Percentiles rank a stretch among this genome's conserved stretches.
These are phyloP conservation scores for Tuber brumale DNA, from an alignment of 495 filamentous ascomycete genomes.

Conservation along the genomic window DNA sequence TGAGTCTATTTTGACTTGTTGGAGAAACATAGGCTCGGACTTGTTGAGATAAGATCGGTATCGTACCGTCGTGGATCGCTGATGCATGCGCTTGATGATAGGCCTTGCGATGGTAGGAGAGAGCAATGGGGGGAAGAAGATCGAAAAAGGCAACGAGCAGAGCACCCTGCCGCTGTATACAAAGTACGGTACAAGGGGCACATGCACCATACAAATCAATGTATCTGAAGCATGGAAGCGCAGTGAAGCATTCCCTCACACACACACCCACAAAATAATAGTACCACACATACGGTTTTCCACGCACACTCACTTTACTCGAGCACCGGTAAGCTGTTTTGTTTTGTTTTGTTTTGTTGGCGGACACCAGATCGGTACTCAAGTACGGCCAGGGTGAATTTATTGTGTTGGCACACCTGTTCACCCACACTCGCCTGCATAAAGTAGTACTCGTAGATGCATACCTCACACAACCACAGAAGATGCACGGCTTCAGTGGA, in stretches of 20 bases:
- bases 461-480: neutral
- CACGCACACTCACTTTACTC: neutral
- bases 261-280: neutral
- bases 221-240: neutral
- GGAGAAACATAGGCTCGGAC: neutral
- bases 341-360: too few species aligned
- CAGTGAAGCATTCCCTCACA: neutral
- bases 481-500: neutral
- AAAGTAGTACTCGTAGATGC: neutral
- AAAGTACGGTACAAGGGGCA: neutral
- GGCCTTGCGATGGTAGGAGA: neutral
- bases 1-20: neutral
- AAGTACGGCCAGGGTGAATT: too few species aligned
- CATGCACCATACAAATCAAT: neutral
- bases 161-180: neutral
- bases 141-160: neutral
- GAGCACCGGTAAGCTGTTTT: neutral
- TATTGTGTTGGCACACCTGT: neutral
- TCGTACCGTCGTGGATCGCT: neutral
- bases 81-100: neutral
- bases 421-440: neutral
- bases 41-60: slow-evolving; percentile 5
- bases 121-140: neutral
- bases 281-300: neutral
- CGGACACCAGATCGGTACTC: too few species aligned